A percentile compares a stretch with the other conserved stretches of the same genome.
These are phyloP conservation scores for Tylopilus subfusipes DNA, from an alignment of 768 basidiomycete species.

Conservation along the genomic window DNA sequence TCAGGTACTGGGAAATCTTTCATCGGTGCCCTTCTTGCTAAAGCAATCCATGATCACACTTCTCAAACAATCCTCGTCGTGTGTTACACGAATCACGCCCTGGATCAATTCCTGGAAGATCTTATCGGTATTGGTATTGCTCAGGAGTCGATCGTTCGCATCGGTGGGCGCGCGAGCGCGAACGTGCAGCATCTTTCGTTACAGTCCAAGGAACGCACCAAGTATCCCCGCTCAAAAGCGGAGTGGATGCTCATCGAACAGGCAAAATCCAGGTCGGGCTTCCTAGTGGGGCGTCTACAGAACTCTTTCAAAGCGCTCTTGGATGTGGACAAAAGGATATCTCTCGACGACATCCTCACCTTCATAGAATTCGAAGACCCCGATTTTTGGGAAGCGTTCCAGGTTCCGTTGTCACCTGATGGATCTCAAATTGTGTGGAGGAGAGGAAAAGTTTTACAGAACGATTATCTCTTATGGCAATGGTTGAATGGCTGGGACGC, in stretches of 20 bases:
- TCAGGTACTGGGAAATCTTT: conserved; percentile 74
- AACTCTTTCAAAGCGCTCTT: conserved; percentile 30
- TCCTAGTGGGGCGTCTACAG: conserved; percentile 25
- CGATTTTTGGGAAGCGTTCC: conserved; percentile 44
- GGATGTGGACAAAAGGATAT: conserved; percentile 10
- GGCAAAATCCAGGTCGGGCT: conserved; percentile 27
- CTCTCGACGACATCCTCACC: conserved; percentile 34
- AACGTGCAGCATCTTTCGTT: conserved; percentile 47
- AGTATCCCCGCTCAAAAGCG: conserved; percentile 20
- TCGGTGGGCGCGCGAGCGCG: conserved; percentile 53
- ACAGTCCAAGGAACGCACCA: conserved; percentile 34
- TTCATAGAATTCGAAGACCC: conserved; percentile 52
- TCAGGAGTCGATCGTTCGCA: conserved; percentile 45
- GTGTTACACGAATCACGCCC: conserved; percentile 72
- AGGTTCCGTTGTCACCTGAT: conserved; percentile 38
- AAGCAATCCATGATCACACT: conserved; percentile 50
- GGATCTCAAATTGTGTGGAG: conserved; percentile 45
- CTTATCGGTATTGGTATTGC: conserved; percentile 60
- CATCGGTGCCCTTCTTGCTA: conserved; percentile 64
- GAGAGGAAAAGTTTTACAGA: conserved; percentile 34
- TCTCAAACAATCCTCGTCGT: conserved; percentile 57
- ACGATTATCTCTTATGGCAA: conserved; percentile 42
- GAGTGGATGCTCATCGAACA: conserved; percentile 44
- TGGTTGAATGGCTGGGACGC: conserved; percentile 48
- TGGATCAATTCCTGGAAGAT: conserved; percentile 66